A percentile compares a stretch with the other conserved stretches of the same genome.
Evolutionary conservation across 1,284 basidiomycete genomes (phyloP).

Genomic region (Cryptococcus sp.): DNA sequence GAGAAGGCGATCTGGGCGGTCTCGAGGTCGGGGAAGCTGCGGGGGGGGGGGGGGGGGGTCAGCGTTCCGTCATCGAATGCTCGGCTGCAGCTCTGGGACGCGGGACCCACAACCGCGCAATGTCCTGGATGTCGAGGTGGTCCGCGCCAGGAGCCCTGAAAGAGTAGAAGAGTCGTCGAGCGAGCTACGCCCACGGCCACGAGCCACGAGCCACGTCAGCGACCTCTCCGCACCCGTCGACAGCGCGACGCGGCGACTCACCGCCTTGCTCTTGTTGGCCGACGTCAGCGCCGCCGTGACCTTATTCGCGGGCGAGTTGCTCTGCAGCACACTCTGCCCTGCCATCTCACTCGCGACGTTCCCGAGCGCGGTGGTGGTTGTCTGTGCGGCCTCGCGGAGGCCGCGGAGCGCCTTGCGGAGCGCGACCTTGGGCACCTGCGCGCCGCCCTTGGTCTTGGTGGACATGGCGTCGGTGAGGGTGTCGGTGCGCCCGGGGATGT

Average conservation of each 20-base stretch:
- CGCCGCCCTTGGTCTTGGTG: constrained; percentile 46
- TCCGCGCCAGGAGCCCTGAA: constrained; percentile 66
- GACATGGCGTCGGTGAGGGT: constrained; percentile 56
- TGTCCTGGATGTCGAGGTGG: constrained; percentile 64
- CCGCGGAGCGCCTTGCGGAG: constrained; percentile 71
- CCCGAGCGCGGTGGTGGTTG: constrained; percentile 74
- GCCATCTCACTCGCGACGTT: constrained; percentile 58
- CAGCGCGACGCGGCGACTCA: constrained; percentile 46
- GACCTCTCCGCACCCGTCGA: no score
- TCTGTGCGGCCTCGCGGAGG: constrained; percentile 68
- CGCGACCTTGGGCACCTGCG: constrained; percentile 60
- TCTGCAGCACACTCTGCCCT: constrained; percentile 72
- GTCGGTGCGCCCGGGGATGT: constrained; percentile 66
- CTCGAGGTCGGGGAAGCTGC: constrained; percentile 62
- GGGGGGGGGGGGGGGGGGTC: no score
- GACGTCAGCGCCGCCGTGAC: constrained; percentile 74
- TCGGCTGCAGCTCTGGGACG: neutral
- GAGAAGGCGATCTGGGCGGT: constrained; percentile 64
- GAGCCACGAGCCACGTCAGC: no score
- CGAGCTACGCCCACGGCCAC: constrained; percentile 55
- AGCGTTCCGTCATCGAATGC: neutral
- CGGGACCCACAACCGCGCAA: constrained; percentile 57
- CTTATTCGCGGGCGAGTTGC: constrained; percentile 79
- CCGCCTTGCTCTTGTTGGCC: constrained; percentile 75
- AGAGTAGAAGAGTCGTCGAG: constrained; percentile 81